Conservation (phyloP, 1,284 basidiomycete species). For the Lignosus rhinocerotis region DNA sequence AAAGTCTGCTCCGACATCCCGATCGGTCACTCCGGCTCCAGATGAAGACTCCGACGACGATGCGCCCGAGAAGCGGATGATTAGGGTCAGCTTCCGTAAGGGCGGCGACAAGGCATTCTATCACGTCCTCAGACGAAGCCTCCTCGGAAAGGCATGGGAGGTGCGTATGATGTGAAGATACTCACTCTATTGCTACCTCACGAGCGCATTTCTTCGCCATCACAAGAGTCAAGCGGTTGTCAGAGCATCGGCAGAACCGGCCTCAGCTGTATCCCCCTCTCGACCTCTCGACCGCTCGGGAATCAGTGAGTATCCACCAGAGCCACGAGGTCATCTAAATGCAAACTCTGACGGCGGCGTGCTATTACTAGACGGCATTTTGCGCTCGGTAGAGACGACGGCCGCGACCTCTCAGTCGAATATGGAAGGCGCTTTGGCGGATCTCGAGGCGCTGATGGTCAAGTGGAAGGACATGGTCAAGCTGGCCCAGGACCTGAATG, state of each 20-base stretch:
- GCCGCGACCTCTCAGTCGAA: slow-evolving; percentile 64
- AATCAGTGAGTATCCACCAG: slow-evolving; percentile 46
- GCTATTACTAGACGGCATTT: slow-evolving; percentile 66
- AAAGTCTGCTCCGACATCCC: slow-evolving; percentile 63
- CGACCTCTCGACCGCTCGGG: slow-evolving; percentile 40
- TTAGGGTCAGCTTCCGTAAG: slow-evolving; percentile 87
- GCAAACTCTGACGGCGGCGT: background rate
- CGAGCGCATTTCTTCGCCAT: background rate
- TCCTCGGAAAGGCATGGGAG: slow-evolving; percentile 85
- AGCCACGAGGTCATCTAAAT: background rate
- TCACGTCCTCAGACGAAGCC: slow-evolving; percentile 70
- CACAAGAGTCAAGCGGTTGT: slow-evolving; percentile 11
- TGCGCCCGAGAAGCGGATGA: slow-evolving; percentile 36
- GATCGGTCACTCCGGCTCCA: slow-evolving; percentile 49
- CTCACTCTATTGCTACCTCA: background rate
- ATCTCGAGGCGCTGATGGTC: slow-evolving; percentile 89
- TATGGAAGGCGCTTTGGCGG: slow-evolving; percentile 81
- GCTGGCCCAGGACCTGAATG: slow-evolving; percentile 86
- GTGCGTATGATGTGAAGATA: slow-evolving; percentile 36
- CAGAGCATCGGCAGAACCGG: background rate
- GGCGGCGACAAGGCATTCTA: slow-evolving; percentile 91
- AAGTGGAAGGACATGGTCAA: slow-evolving; percentile 93
- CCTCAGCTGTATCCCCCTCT: slow-evolving; percentile 6
- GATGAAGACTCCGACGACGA: slow-evolving; percentile 33
- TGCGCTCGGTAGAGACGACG: slow-evolving; percentile 71